Evolutionary conservation across 768 basidiomycete species (phyloP), one percentile per base, ranked within the genome.

Genomic region (Trametes punicea): DNA sequence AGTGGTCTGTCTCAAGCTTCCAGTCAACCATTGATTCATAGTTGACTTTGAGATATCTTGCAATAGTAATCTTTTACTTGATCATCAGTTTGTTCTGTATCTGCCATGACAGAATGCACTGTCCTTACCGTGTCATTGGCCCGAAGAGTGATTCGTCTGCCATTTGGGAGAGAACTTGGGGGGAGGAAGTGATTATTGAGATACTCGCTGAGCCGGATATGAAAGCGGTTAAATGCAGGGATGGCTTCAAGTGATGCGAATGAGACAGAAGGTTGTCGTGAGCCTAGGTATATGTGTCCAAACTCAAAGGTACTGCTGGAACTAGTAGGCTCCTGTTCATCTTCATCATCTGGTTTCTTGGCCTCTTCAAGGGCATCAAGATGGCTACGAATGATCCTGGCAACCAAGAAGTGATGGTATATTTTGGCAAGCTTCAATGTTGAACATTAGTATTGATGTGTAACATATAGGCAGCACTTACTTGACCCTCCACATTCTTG

Each of bases 11-110:
- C 4, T 48, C 20, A 27, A 45, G n/a, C 8, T 51, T 9, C 65
- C 63, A 65, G 21, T 61, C 48, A 6, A 66, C 64, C 3, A 26
- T 46, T 0, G 67, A 68, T 27, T 68, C 55, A 20, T 57, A 68
- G 11, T 56, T 52, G 1, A 64, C 53, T n/a, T 56, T 63, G 25
- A 69, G 1, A 16, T 55, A 56, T 15, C 38, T 38, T 39, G 45
- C 57, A 29, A 65, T 62, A 3, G 33, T 55, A 21, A 66, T 55
- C 65, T 66, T 10, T 16, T 5, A 36, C 5, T n/a, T n/a, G n/a
- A n/a, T n/a, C n/a, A n/a, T n/a, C n/a, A n/a, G n/a, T n/a, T n/a
- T n/a, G n/a, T n/a, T 36, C 11, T 36, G 6, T 36, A 7, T 36
- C 13, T 16, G 31, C 34, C 5, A 13, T 15, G n/a, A 16, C 25